A percentile compares a stretch with the other conserved stretches of the same genome.
Evolutionary conservation across 2,329 filamentous ascomycete genomes (phyloP).

Genomic region (Xylariales sp.): DNA sequence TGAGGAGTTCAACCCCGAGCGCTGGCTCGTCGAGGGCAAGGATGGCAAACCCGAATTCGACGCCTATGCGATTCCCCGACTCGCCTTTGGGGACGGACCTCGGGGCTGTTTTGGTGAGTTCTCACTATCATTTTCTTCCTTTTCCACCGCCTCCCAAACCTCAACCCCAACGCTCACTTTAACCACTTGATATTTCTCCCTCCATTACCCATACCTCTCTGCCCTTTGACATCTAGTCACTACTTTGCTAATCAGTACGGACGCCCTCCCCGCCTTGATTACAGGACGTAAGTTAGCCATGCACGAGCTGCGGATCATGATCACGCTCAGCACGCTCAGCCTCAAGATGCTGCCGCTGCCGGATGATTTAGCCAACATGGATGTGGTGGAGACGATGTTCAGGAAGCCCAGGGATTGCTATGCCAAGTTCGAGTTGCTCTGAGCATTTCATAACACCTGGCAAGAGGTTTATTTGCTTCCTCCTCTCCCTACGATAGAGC

Average conservation of each 20-base stretch:
- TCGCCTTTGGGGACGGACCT: constrained; percentile 11
- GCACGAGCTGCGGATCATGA: constrained; percentile 15
- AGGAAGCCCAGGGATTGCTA: constrained; percentile 10
- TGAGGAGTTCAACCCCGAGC: too few species aligned
- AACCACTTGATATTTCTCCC: too few species aligned
- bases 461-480: too few species aligned
- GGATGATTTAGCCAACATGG: constrained; percentile 10
- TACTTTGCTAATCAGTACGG: too few species aligned
- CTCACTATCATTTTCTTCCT: too few species aligned
- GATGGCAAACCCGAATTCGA: constrained; percentile 11
- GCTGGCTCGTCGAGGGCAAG: too few species aligned
- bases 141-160: too few species aligned
- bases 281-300: constrained; percentile 12
- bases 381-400: constrained; percentile 11
- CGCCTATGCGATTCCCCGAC: constrained; percentile 8
- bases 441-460: too few species aligned
- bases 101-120: constrained; percentile 16
- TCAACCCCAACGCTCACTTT: too few species aligned
- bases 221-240: too few species aligned
- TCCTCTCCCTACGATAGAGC: not conserved
- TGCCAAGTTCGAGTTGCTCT: not conserved
- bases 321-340: constrained; percentile 10
- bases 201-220: too few species aligned
- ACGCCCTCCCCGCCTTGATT: too few species aligned
- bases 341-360: constrained; percentile 13